Conservation (phyloP, 192 early-diverging fungal species). For the Gaertneriomyces semiglobifer region DNA sequence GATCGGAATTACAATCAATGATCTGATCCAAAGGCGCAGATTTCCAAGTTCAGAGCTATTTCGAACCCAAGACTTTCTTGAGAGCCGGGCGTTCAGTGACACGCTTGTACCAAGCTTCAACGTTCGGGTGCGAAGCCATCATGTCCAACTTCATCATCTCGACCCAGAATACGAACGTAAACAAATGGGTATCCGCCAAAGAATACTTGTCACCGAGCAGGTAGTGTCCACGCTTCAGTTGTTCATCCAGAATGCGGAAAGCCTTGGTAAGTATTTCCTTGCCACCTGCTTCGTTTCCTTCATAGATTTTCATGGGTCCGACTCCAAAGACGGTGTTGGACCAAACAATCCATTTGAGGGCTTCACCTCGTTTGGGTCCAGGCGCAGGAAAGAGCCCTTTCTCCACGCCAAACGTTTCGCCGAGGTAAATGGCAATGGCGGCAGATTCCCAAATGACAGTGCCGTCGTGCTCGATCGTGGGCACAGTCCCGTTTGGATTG, state of each 20-base stretch:
- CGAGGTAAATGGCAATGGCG: constrained; percentile 17
- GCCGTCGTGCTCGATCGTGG: constrained; percentile 3
- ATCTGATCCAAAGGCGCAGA: no score
- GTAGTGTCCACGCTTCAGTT: not conserved
- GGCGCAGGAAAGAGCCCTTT: constrained; percentile 8
- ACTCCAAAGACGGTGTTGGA: not conserved
- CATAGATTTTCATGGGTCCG: not conserved
- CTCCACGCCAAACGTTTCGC: constrained; percentile 16
- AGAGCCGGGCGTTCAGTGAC: constrained; percentile 3
- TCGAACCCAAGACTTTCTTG: not conserved
- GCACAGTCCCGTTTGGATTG: constrained; percentile 15
- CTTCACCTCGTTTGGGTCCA: constrained; percentile 2
- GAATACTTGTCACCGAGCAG: constrained; percentile 8
- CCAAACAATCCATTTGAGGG: constrained; percentile 12
- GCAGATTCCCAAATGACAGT: constrained; percentile 13
- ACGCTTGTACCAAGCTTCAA: not conserved
- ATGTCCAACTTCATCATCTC: not conserved
- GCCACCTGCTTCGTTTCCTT: not conserved
- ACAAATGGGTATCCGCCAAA: constrained; percentile 1
- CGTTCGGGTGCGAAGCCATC: not conserved
- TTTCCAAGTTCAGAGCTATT: no score
- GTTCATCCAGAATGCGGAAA: not conserved
- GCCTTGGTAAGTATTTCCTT: not conserved
- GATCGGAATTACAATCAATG: no score
- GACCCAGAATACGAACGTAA: not conserved